Evolutionary conservation across 2,329 filamentous ascomycete genomes (phyloP).

Genomic region (Annulohypoxylon truncatum): DNA sequence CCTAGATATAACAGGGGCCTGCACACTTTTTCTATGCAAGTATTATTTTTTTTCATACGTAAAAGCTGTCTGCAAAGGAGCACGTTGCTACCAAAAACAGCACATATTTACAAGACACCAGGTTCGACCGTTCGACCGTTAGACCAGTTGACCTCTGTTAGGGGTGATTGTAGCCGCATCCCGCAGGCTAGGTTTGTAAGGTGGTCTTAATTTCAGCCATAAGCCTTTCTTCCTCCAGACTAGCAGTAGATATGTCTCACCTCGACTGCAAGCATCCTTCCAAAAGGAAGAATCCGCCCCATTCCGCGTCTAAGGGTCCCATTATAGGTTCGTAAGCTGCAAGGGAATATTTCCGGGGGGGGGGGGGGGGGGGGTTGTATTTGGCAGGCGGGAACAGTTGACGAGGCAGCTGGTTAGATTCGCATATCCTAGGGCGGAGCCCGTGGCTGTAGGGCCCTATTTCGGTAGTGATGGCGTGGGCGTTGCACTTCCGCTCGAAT

Average conservation of each 20-base stretch:
- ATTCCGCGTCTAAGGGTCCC: background rate
- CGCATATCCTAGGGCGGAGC: background rate
- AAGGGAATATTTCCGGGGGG: background rate
- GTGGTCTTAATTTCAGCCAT: background rate
- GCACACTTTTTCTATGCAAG: background rate
- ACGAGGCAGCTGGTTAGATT: background rate
- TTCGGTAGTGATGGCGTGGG: constrained; percentile 45
- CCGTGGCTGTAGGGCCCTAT: constrained; percentile 16
- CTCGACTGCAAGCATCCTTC: background rate
- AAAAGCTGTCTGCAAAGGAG: constrained; percentile 4
- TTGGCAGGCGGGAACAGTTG: too few species aligned
- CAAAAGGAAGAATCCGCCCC: background rate
- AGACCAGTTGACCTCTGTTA: background rate
- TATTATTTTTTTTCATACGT: constrained; percentile 24
- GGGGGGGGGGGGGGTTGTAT: too few species aligned
- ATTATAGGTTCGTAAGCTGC: background rate
- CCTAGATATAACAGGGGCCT: background rate
- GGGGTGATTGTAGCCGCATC: background rate
- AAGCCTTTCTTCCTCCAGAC: background rate
- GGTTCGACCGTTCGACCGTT: background rate
- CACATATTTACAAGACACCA: background rate
- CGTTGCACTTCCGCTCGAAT: constrained; percentile 49
- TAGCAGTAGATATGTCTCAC: background rate
- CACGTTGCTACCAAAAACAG: constrained; percentile 6
- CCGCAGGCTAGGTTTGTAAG: background rate